Evolutionary conservation across 768 basidiomycete species (phyloP).

Genomic region (Boletus huronensis): DNA sequence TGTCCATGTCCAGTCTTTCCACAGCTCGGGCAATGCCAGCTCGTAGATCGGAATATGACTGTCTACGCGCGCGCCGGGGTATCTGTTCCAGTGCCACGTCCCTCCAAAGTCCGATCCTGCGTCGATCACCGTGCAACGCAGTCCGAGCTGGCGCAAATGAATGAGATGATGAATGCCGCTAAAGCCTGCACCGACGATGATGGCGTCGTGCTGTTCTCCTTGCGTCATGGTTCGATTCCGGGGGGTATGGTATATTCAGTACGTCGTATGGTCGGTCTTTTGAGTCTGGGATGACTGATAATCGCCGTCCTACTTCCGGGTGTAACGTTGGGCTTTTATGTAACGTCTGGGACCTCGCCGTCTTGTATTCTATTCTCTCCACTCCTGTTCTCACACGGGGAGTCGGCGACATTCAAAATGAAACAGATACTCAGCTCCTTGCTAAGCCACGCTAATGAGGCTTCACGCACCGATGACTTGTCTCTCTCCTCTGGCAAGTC

Average conservation of each 20-base stretch:
- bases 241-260: background rate
- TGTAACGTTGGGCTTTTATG: background rate
- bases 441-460: no score
- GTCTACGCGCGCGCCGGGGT: constrained; percentile 15
- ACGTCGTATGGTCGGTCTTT: background rate
- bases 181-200: constrained; percentile 18
- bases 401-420: background rate
- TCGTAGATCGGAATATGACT: constrained; percentile 9
- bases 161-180: constrained; percentile 13
- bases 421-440: no score
- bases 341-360: background rate
- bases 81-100: constrained; percentile 15
- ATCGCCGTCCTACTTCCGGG: no score
- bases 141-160: constrained; percentile 3
- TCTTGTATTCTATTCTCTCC: background rate
- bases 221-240: background rate
- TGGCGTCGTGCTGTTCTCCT: constrained; percentile 9
- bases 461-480: background rate
- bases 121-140: constrained; percentile 12
- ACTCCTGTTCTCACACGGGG: no score
- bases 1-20: constrained; percentile 15
- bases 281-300: background rate
- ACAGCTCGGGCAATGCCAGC: constrained; percentile 6
- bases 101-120: constrained; percentile 15
- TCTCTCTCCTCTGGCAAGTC: background rate